phyloP scores from a whole-genome alignment of 306 rosid genomes.

The Vigna mungo region DNA sequence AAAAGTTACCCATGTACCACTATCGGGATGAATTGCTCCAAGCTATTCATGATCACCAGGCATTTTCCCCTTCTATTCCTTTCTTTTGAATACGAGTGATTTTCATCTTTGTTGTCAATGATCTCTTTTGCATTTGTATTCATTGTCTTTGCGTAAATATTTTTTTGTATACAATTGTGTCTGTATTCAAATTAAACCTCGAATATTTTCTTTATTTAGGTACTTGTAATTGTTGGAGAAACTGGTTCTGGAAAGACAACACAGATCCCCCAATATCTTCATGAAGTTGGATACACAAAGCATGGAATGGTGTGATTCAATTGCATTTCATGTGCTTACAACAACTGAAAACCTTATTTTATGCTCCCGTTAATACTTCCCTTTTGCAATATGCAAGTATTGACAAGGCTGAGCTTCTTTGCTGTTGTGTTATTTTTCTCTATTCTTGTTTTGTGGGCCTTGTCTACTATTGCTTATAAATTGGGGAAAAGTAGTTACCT shows the following conservation, averaged over 20 bases:
- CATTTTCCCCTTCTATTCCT: constrained; percentile 33
- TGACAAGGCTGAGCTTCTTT: constrained; percentile 13
- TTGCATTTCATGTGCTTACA: constrained; percentile 21
- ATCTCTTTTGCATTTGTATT: constrained; percentile 7
- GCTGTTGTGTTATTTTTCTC: constrained; percentile 23
- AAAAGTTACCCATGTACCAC: constrained; percentile 73
- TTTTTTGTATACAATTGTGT: constrained; percentile 1
- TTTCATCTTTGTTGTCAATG: constrained; percentile 18
- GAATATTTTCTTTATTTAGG: constrained; percentile 56
- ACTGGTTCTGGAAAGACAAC: constrained; percentile 99
- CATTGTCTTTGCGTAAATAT: constrained; percentile 10
- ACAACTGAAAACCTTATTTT: constrained; percentile 20
- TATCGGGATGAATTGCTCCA: constrained; percentile 84
- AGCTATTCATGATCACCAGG: constrained; percentile 89
- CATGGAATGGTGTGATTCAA: constrained; percentile 72
- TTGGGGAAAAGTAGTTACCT: constrained; percentile 20
- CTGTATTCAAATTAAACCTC: constrained; percentile 37
- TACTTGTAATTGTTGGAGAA: constrained; percentile 96
- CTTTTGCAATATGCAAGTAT: constrained; percentile 26
- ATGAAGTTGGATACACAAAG: constrained; percentile 95
- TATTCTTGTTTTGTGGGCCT: constrained; percentile 16
- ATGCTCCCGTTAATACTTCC: constrained; percentile 19
- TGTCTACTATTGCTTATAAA: constrained; percentile 14
- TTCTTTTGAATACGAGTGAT: constrained; percentile 8
- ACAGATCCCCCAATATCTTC: constrained; percentile 98